phyloP scores from a whole-genome alignment of 768 basidiomycete genomes.

The Lepiota brunneoincarnata region DNA sequence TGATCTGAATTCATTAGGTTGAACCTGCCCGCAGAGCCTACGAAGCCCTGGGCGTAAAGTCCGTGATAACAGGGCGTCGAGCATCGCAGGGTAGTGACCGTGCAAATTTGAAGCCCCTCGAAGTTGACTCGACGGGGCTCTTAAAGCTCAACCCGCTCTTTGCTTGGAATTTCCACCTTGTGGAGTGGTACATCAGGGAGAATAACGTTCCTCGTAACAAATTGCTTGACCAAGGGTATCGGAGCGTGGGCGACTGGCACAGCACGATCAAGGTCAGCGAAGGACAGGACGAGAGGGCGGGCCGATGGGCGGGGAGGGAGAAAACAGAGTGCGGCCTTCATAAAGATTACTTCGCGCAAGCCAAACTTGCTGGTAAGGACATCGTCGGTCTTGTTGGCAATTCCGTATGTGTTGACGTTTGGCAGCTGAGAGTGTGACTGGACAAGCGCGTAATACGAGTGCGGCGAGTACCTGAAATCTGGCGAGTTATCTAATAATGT shows the following conservation, averaged over 20 bases:
- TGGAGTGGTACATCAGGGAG: slow-evolving; percentile 80
- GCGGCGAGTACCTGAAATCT: too few species aligned
- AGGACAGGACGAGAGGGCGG: slow-evolving; percentile 83
- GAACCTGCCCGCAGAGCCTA: slow-evolving; percentile 93
- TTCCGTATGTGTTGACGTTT: not conserved
- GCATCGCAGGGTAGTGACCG: slow-evolving; percentile 94
- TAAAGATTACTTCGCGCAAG: slow-evolving; percentile 76
- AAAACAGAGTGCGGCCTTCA: slow-evolving; percentile 98
- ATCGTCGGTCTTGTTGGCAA: not conserved
- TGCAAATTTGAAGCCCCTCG: slow-evolving; percentile 76
- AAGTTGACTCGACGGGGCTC: slow-evolving; percentile 86
- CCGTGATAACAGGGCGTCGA: slow-evolving; percentile 94
- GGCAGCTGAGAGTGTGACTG: not conserved
- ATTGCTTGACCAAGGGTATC: slow-evolving; percentile 88
- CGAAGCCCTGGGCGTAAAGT: slow-evolving; percentile 67
- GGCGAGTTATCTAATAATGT: too few species aligned
- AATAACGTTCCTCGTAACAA: slow-evolving; percentile 87
- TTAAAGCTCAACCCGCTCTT: slow-evolving; percentile 94
- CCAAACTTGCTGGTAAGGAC: slow-evolving; percentile 25
- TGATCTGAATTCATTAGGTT: slow-evolving; percentile 50
- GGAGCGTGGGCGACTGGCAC: slow-evolving; percentile 97
- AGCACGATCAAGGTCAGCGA: slow-evolving; percentile 74
- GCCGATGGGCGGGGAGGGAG: slow-evolving; percentile 84
- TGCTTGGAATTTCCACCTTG: slow-evolving; percentile 79
- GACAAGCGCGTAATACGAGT: too few species aligned